Evolutionary conservation across 108 stramenopile genomes (phyloP).

Genomic region (Thalassiosira profunda): DNA sequence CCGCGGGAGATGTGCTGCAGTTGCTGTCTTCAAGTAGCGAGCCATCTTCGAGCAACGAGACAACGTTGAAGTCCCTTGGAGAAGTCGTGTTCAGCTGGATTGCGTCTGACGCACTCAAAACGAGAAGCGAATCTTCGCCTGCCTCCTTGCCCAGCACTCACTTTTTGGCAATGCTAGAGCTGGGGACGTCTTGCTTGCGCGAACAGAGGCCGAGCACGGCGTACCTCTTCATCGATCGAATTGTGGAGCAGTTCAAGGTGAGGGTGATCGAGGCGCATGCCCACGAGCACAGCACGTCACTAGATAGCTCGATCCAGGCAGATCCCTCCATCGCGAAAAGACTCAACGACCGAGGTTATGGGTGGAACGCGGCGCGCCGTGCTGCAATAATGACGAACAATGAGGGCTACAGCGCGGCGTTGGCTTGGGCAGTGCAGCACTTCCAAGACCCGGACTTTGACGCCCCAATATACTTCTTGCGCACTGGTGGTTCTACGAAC

Average conservation of each 20-base stretch:
- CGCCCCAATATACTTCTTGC: conserved; percentile 56
- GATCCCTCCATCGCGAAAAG: conserved; percentile 38
- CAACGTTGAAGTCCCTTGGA: conserved; percentile 45
- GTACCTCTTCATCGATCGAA: conserved; percentile 7
- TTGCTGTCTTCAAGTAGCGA: conserved; percentile 40
- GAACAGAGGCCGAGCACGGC: conserved; percentile 14
- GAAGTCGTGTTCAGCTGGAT: conserved; percentile 56
- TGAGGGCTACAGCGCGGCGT: conserved; percentile 60
- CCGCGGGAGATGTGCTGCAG: conserved; percentile 37
- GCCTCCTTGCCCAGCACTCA: conserved; percentile 1
- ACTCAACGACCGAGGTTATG: conserved; percentile 66
- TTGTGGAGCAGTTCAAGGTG: conserved; percentile 11
- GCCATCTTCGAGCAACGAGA: conserved; percentile 27
- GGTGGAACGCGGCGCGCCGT: conserved; percentile 67
- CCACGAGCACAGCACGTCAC: neutral
- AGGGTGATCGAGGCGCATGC: too few species aligned
- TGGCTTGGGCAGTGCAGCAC: conserved; percentile 81
- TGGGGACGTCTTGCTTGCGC: conserved; percentile 28
- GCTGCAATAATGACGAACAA: conserved; percentile 70
- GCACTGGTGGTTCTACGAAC: too few species aligned
- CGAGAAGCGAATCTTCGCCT: neutral
- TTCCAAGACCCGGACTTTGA: conserved; percentile 74
- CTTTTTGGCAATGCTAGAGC: conserved; percentile 23
- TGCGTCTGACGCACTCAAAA: conserved; percentile 43
- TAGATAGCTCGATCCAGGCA: conserved; percentile 5